These are phyloP conservation scores for Malus sieversii DNA, from an alignment of 306 rosid species.

Conservation along the genomic window DNA sequence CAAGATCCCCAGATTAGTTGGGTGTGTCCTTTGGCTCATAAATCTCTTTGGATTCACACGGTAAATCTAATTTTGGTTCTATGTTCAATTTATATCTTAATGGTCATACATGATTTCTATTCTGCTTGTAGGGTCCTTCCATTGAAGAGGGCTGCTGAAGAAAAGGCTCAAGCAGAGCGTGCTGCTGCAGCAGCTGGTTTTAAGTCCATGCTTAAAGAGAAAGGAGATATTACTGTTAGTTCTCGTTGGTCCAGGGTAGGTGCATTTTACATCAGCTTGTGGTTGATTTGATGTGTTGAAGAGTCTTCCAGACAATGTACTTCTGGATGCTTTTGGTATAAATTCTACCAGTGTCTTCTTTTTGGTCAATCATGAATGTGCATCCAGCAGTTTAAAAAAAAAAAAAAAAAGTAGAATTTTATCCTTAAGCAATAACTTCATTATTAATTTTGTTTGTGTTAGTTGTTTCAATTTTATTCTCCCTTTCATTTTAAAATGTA, in stretches of 20 bases:
- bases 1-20: constrained; percentile 54
- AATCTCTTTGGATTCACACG: constrained; percentile 42
- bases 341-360: not conserved
- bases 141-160: constrained; percentile 78
- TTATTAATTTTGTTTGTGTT: not conserved
- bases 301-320: not conserved
- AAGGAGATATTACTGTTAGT: constrained; percentile 59
- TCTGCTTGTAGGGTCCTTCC: constrained; percentile 67
- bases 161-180: constrained; percentile 69
- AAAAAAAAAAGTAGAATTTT: not conserved
- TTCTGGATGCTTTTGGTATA: not conserved
- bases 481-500: not conserved
- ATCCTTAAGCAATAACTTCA: not conserved
- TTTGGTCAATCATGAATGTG: not conserved
- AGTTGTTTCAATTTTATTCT: not conserved
- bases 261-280: constrained; percentile 10
- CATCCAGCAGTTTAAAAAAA: not conserved
- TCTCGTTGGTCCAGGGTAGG: constrained; percentile 98
- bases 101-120: constrained; percentile 24
- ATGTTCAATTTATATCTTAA: constrained; percentile 11
- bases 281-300: constrained; percentile 13
- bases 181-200: constrained; percentile 62
- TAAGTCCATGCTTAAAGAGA: constrained; percentile 74
- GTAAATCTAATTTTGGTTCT: constrained; percentile 33
- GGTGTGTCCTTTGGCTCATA: constrained; percentile 60